These are phyloP conservation scores for Curvularia spicifera DNA, from an alignment of 2,329 filamentous ascomycete genomes.

Conservation along the genomic window DNA sequence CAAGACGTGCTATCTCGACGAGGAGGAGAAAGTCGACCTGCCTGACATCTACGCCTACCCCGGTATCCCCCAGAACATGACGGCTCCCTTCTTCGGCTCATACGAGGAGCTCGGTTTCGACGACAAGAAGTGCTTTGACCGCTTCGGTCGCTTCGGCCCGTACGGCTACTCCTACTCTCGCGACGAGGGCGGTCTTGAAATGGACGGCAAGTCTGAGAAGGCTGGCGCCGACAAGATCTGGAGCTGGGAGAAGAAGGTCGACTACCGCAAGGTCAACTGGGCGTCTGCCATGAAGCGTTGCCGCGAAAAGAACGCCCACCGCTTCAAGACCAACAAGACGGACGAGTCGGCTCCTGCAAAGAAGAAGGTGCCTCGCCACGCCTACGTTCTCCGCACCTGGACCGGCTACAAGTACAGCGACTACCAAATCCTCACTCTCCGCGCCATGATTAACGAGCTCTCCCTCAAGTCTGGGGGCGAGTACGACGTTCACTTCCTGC, in stretches of 20 bases:
- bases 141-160: slow-evolving; percentile 57
- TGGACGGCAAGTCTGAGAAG: slow-evolving; percentile 53
- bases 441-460: slow-evolving; percentile 83
- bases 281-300: slow-evolving; percentile 56
- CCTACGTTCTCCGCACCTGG: slow-evolving; percentile 83
- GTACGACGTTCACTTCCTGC: slow-evolving; percentile 84
- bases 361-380: slow-evolving; percentile 67
- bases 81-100: slow-evolving; percentile 57
- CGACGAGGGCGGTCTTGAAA: slow-evolving; percentile 57
- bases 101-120: slow-evolving; percentile 56
- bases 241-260: slow-evolving; percentile 59
- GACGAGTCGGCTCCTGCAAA: slow-evolving; percentile 42
- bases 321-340: slow-evolving; percentile 51
- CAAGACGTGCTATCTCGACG: slow-evolving; percentile 69
- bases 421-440: slow-evolving; percentile 80
- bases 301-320: slow-evolving; percentile 57
- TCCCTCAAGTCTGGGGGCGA: slow-evolving; percentile 81
- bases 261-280: slow-evolving; percentile 59
- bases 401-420: slow-evolving; percentile 79
- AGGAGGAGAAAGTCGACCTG: slow-evolving; percentile 60
- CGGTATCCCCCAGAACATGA: slow-evolving; percentile 58
- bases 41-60: slow-evolving; percentile 72
- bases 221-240: slow-evolving; percentile 53
- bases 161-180: slow-evolving; percentile 59
- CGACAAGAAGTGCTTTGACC: slow-evolving; percentile 59